Base-by-base conservation (phyloP, 202 grass and related monocot species). In the Carex arenaria region DNA sequence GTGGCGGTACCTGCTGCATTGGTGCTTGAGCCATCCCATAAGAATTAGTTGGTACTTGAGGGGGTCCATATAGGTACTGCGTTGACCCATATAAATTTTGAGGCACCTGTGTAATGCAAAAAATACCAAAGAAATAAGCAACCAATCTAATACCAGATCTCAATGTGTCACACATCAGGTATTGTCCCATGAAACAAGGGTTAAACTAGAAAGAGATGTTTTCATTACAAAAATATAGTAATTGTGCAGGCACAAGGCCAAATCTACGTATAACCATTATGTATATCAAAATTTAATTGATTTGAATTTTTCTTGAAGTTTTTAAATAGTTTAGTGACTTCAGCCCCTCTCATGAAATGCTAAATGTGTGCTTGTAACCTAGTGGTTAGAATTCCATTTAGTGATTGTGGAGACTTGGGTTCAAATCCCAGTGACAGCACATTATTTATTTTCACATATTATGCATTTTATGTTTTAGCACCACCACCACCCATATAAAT, bases 61-160 rank as follows among this genome's bases (percentile, higher is more conserved):
- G 28, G 47, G 64, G 8, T 34, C 80, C 80, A 20, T 82, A 82
- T 64, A 82, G 52, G 80, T 82, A 82, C 64, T 68, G 80, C 36
- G 19, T 42, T 34, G 80, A 64, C 15, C 61, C 80, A 14, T 68
- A 82, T 57, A 68, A 30, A 32, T 82, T 68, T 67, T 82, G 80
- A 19, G 43, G 80, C 30, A 82, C 64, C 80, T 82, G 23, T n/a
- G 28, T 11, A 78, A 40, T 77, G 26, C 36, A 67, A 64, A 13
- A 76, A 36, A 82, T 34, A 67, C 55, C 64, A 82, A 31, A 52
- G 36, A 82, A 40, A 52, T 56, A 57, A 64, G 59, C 62, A 52
- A 28, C 60, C 42, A 66, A 4, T 57, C 10, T 55, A 76, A 76
- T 55, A 32, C 26, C 49, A 53, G 51, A 76, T 56, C 51, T 56